These are phyloP conservation scores for Persicaria maculosa DNA, from an alignment of 148 eudicot species.

Conservation along the genomic window DNA sequence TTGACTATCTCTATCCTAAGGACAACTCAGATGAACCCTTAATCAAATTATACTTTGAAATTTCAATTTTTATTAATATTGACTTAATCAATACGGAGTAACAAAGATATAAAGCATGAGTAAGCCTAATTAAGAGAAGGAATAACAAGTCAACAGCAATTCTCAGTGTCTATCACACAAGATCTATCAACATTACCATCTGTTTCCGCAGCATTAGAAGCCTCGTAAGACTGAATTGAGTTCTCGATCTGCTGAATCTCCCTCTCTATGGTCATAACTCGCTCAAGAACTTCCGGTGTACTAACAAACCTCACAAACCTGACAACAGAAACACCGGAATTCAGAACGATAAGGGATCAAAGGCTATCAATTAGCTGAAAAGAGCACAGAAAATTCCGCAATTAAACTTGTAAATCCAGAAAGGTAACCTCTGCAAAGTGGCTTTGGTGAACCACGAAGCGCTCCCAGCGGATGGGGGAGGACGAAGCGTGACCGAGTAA, in stretches of 20 bases:
- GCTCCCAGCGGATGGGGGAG: conserved; percentile 33
- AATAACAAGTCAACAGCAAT: not conserved
- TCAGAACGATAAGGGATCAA: conserved; percentile 2
- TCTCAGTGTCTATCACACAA: not conserved
- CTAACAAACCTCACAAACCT: conserved; percentile 85
- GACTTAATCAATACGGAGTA: not conserved
- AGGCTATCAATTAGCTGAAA: not conserved
- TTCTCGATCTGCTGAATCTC: conserved; percentile 66
- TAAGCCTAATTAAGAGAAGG: not conserved
- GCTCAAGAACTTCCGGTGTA: conserved; percentile 76
- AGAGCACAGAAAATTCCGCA: not conserved
- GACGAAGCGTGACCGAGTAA: conserved; percentile 62
- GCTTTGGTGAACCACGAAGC: conserved; percentile 74
- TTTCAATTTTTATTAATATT: not conserved
- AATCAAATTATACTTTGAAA: not conserved
- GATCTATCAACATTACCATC: conserved; percentile 1
- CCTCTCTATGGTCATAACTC: conserved; percentile 63
- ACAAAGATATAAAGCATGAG: not conserved
- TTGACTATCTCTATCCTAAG: not conserved
- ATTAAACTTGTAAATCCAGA: not conserved
- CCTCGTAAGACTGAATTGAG: conserved; percentile 50
- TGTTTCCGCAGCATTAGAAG: conserved; percentile 23
- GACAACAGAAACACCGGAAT: conserved; percentile 1
- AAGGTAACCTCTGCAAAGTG: conserved; percentile 52
- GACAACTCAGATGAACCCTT: not conserved